These are phyloP conservation scores for Aspergillus haitiensis DNA, from an alignment of 495 filamentous ascomycete genomes.

Conservation along the genomic window DNA sequence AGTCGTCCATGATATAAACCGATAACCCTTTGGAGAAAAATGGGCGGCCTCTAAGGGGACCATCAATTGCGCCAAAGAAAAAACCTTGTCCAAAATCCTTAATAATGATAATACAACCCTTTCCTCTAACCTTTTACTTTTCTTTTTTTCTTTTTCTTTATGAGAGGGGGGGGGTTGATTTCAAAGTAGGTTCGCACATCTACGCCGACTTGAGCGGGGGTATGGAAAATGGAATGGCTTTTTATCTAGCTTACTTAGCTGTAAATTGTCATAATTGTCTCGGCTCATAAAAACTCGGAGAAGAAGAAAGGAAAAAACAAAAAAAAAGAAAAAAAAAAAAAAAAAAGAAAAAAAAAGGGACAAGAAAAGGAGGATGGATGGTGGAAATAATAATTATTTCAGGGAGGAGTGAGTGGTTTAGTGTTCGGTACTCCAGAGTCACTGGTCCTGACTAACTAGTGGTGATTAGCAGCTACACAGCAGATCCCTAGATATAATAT, in stretches of 20 bases:
- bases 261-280: constrained; percentile 15
- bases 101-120: no score
- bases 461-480: constrained; percentile 27
- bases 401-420: background rate
- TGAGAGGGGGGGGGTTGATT: no score
- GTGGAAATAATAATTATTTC: background rate
- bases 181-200: no score
- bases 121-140: no score
- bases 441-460: constrained; percentile 20
- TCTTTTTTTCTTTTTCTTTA: no score
- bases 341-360: background rate
- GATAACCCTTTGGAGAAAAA: no score
- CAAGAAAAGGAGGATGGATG: background rate
- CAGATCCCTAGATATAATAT: constrained; percentile 18
- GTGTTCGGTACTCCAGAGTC: constrained; percentile 9
- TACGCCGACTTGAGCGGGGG: no score
- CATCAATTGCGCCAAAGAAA: no score
- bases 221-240: constrained; percentile 16
- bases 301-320: background rate
- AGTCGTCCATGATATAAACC: no score
- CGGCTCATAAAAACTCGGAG: constrained; percentile 9
- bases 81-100: no score
- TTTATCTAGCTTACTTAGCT: constrained; percentile 16
- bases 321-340: background rate
- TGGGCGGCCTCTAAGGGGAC: no score